phyloP scores from a whole-genome alignment of 306 rosid species.

The Gastrolobium bilobum region DNA sequence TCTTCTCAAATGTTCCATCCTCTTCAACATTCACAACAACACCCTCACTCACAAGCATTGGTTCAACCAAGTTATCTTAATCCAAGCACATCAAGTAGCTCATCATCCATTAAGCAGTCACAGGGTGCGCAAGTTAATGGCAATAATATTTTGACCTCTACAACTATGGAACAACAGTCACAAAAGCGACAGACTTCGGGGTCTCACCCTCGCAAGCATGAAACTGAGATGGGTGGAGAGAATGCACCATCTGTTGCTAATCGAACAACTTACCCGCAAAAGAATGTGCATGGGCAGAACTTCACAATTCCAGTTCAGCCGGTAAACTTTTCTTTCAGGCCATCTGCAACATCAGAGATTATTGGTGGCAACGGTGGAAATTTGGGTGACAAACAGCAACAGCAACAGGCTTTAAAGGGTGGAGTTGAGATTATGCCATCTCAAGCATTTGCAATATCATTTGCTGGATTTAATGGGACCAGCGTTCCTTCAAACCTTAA shows the following conservation, averaged over 20 bases:
- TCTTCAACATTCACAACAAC: conserved; percentile 67
- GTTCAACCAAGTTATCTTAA: conserved; percentile 57
- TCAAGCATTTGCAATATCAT: conserved; percentile 73
- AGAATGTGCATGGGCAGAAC: conserved; percentile 60
- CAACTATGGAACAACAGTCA: conserved; percentile 59
- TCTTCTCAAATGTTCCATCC: conserved; percentile 67
- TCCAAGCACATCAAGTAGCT: conserved; percentile 50
- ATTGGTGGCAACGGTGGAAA: conserved; percentile 56
- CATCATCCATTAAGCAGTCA: conserved; percentile 62
- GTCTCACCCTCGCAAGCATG: conserved; percentile 60
- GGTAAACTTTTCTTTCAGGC: conserved; percentile 66
- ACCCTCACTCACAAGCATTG: conserved; percentile 56
- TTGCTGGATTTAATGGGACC: conserved; percentile 57
- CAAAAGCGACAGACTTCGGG: conserved; percentile 56
- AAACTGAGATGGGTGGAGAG: conserved; percentile 51
- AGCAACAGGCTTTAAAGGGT: conserved; percentile 59
- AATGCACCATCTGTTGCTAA: conserved; percentile 56
- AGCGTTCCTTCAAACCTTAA: conserved; percentile 60
- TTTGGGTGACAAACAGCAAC: conserved; percentile 61
- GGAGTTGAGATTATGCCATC: conserved; percentile 65
- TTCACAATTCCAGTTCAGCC: conserved; percentile 70
- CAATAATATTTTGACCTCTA: conserved; percentile 54
- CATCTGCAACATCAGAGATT: conserved; percentile 54
- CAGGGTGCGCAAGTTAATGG: conserved; percentile 58
- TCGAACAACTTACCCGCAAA: conserved; percentile 53